Base-by-base conservation (phyloP, 2,329 filamentous ascomycete genomes). In the Penicillium sp. region DNA sequence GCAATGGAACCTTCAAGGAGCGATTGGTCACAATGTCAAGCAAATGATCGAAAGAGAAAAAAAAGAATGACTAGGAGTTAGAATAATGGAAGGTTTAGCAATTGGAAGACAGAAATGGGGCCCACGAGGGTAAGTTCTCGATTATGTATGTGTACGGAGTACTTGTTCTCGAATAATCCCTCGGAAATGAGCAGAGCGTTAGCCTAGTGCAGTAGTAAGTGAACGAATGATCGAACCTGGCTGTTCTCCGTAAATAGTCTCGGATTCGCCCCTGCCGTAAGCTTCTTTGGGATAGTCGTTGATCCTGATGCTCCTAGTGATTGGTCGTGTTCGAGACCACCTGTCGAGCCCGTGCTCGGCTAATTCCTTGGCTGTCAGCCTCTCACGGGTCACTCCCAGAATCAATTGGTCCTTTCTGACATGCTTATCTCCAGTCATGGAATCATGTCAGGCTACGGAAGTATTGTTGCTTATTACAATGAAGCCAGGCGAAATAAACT, bases 361-460 rank as follows among this genome's bases (percentile, higher is more conserved):
- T 49, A 49, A 30, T 49, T 30, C 45, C 45, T 49, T 49, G 45
- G 45, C 44, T 17, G 10, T 30, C 17, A 15, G n/a, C 38, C 40
- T 19, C n/a, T 19, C 17, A 40, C 38, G 5, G 6, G 35, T 12
- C n/a, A 3, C 9, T 13, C 24, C 44, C 44, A 4, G 13, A 28
- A 47, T 47, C 13, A 28, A 47, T 47, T n/a, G 44, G 44, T 28
- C 24, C 22, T 28, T 42, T 19, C 37, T 44, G 40, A 44, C 40
- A 22, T 44, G 10, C 40, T 44, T 44, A 22, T 44, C 40, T 22
- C n/a, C 19, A 44, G 10, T 22, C 40, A 9, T 9, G 9, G n/a
- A 15, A 22, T 22, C 1, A 42, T 22, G 38, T n/a, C 38, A 22
- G 8, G 38, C 4, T 28, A 28, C 30, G 30, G 30, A 2, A 10